A percentile compares a stretch with the other conserved stretches of the same genome.
Evolutionary conservation across 768 basidiomycete species (phyloP).

Genomic region (Suillus lakei): DNA sequence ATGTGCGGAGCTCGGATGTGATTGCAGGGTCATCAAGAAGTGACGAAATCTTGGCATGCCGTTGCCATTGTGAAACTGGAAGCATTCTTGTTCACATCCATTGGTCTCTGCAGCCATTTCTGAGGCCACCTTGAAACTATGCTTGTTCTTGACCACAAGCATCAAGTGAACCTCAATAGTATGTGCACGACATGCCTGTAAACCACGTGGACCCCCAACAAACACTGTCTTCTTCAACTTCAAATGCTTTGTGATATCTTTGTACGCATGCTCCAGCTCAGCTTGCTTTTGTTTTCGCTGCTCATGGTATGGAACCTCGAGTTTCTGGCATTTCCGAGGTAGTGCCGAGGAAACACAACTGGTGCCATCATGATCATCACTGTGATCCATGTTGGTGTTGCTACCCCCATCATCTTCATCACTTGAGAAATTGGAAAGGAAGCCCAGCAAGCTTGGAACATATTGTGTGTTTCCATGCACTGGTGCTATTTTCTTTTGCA

Average conservation of each 20-base stretch:
- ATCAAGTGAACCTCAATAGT: conserved; percentile 34
- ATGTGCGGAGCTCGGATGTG: conserved; percentile 3
- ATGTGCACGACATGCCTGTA: conserved; percentile 31
- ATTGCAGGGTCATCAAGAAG: conserved; percentile 14
- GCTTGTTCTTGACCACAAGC: conserved; percentile 35
- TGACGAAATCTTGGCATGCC: conserved; percentile 11
- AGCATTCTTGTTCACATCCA: conserved; percentile 11
- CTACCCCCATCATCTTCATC: not conserved
- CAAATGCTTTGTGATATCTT: conserved; percentile 22
- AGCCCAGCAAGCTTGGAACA: not conserved
- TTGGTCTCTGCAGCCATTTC: conserved; percentile 33
- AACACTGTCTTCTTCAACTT: conserved; percentile 29
- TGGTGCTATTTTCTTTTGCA: not conserved
- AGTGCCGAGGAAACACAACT: not conserved
- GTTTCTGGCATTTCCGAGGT: conserved; percentile 1
- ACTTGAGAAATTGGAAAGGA: not conserved
- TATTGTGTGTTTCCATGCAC: not conserved
- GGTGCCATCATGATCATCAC: not conserved
- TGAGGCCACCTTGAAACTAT: conserved; percentile 26
- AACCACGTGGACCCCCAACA: conserved; percentile 28
- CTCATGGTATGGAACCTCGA: not conserved
- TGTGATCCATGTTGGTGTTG: conserved; percentile 1
- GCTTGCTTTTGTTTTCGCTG: conserved; percentile 1
- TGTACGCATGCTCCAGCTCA: not conserved
- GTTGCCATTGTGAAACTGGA: conserved; percentile 1